These are phyloP conservation scores for Pleoardoris graminearum DNA, from an alignment of 2,329 filamentous ascomycete species.

Conservation along the genomic window DNA sequence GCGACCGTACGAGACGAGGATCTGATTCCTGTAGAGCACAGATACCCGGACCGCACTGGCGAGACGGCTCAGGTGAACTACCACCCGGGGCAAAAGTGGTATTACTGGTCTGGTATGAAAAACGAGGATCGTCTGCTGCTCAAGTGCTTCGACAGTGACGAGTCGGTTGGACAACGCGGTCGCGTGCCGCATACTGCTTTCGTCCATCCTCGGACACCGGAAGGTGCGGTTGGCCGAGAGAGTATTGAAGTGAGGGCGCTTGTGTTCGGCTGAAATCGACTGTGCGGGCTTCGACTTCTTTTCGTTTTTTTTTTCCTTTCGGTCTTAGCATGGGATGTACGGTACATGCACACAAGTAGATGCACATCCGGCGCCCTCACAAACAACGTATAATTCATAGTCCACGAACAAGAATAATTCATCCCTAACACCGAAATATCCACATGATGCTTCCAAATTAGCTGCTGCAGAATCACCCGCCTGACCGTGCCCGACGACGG, in stretches of 20 bases:
- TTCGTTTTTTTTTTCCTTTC: not conserved
- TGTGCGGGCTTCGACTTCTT: not conserved
- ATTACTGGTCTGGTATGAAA: conserved; percentile 79
- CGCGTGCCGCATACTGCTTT: conserved; percentile 63
- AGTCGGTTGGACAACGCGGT: conserved; percentile 45
- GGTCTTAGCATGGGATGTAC: not conserved
- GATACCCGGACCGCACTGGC: conserved; percentile 71
- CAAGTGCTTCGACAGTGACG: conserved; percentile 75
- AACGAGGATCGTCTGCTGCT: conserved; percentile 72
- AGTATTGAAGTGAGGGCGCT: conserved; percentile 88
- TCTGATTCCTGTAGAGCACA: conserved; percentile 71
- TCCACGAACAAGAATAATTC: no score
- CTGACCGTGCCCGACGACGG: not conserved
- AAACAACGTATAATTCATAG: no score
- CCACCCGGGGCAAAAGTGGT: conserved; percentile 69
- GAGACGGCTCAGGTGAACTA: conserved; percentile 72
- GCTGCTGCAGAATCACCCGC: not conserved
- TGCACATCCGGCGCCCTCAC: not conserved
- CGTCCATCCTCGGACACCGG: conserved; percentile 70
- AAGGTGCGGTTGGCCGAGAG: conserved; percentile 72
- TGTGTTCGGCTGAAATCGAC: conserved; percentile 72
- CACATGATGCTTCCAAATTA: not conserved
- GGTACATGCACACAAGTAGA: not conserved
- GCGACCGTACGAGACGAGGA: conserved; percentile 62
- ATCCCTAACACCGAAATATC: not conserved